These are phyloP conservation scores for Eucalyptus virginea DNA, from an alignment of 345 rosid species.

Conservation along the genomic window DNA sequence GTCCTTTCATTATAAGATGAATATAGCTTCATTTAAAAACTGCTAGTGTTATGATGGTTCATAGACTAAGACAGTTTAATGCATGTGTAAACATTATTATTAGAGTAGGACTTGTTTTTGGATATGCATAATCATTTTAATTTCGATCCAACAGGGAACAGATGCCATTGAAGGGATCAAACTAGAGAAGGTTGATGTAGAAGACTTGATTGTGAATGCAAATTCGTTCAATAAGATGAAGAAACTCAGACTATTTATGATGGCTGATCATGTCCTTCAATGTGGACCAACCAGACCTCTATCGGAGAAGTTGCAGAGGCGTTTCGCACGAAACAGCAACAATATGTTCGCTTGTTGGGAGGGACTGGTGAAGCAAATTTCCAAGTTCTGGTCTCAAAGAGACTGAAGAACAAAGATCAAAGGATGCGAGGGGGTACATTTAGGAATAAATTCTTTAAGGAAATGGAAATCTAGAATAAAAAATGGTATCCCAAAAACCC, in stretches of 20 bases:
- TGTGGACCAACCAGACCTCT: background rate
- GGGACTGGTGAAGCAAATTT: background rate
- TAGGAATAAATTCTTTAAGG: background rate
- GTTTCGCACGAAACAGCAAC: background rate
- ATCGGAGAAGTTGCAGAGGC: background rate
- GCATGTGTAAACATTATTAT: background rate
- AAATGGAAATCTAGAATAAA: background rate
- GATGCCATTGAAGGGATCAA: background rate
- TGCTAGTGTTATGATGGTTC: background rate
- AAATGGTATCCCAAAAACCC: too few species aligned
- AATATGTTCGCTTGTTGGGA: background rate
- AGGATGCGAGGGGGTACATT: background rate
- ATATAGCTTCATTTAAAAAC: background rate
- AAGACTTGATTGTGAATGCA: background rate
- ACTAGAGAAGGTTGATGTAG: background rate
- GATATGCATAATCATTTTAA: background rate
- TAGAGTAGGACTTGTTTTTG: background rate
- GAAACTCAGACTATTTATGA: background rate
- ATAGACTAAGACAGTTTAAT: background rate
- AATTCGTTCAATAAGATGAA: background rate
- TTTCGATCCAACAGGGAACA: background rate
- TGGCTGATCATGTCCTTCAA: background rate
- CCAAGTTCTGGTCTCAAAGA: background rate
- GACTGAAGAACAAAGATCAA: background rate
- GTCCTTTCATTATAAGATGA: background rate